Evolutionary conservation across 2,329 filamentous ascomycete species (phyloP), one percentile per base, ranked within the genome.

Genomic region (Epichloe sibirici): DNA sequence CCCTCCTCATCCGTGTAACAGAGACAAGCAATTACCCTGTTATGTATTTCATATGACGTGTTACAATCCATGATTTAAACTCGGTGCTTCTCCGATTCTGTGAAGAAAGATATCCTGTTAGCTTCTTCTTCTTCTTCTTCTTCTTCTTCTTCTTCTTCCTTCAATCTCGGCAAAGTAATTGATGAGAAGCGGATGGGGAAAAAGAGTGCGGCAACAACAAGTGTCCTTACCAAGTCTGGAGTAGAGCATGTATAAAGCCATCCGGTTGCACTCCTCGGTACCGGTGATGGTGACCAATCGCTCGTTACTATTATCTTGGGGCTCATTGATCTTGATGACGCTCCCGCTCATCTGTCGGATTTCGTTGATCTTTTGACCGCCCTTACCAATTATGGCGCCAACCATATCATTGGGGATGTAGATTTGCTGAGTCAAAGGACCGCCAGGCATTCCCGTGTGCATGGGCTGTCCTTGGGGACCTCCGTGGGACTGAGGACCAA

Each of bases 371-470:
- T 98, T 98, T 52, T 90, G 88, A 58, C 93, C 93, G 56, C 93
- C 93, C 74, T 98, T 98, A 64, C 93, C 93, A 62, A 98, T 98
- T 63, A 98, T 98, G 52, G 93, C 93, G 57, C 93, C 93, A 51
- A 98, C 93, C 93, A 98, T 97, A 65, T 98, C 93, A 66, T 98
- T 98, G 54, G 93, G 93, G 62, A 98, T 98, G 73, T 87, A 98
- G 60, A 98, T 98, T 71, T 98, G 93, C 71, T 98, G 93, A 3
- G 93, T 98, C 64, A 97, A 76, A 49, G 90, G 89, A 25, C 71
- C 69, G 12, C 69, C 72, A 5, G 68, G 65, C 77, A 71, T 82
- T 45, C 68, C 81, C 17, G 81, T 81, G 57, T 84, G 81, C 73
- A 90, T 85, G 8, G 88, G 86, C 63, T 88, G 86, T 56, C 82